phyloP scores from a whole-genome alignment of 371 early-diverging fungal species.

The Mucor lusitanicus region DNA sequence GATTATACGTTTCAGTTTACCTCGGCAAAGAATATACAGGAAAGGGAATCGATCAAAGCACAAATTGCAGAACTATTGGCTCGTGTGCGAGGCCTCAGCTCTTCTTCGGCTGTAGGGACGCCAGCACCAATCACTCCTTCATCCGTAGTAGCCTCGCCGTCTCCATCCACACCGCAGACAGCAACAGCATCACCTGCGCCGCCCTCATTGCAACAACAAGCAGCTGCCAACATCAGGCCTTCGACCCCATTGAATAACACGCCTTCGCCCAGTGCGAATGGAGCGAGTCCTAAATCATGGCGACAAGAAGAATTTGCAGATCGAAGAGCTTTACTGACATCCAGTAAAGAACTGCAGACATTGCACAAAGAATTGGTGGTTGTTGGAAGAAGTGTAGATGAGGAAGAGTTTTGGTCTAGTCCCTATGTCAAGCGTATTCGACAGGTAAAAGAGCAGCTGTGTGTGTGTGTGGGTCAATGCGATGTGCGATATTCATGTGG shows the following conservation, averaged over 20 bases:
- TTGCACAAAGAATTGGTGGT: slow-evolving; percentile 85
- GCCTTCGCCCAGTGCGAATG: slow-evolving; percentile 17
- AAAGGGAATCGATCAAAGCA: slow-evolving; percentile 60
- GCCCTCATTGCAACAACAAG: slow-evolving; percentile 9
- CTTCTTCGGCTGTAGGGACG: slow-evolving; percentile 7
- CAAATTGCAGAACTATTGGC: slow-evolving; percentile 52
- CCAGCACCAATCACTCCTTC: slow-evolving; percentile 26
- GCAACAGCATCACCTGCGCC: slow-evolving; percentile 6
- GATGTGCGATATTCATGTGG: background rate
- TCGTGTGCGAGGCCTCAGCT: slow-evolving; percentile 33
- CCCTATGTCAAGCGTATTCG: slow-evolving; percentile 61
- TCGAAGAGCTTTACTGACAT: slow-evolving; percentile 63
- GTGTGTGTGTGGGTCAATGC: background rate
- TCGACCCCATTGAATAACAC: background rate
- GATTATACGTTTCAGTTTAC: slow-evolving; percentile 56
- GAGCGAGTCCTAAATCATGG: slow-evolving; percentile 25
- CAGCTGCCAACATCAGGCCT: background rate
- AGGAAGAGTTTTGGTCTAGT: slow-evolving; percentile 93
- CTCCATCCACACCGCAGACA: slow-evolving; percentile 8
- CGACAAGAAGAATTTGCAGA: slow-evolving; percentile 60
- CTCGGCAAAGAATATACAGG: slow-evolving; percentile 51
- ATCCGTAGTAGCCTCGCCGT: slow-evolving; percentile 6
- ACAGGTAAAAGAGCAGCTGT: slow-evolving; percentile 21
- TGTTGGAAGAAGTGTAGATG: slow-evolving; percentile 66
- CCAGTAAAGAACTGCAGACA: slow-evolving; percentile 68